Conservation (phyloP, 768 basidiomycete species). For the Lenzites betulinus region DNA sequence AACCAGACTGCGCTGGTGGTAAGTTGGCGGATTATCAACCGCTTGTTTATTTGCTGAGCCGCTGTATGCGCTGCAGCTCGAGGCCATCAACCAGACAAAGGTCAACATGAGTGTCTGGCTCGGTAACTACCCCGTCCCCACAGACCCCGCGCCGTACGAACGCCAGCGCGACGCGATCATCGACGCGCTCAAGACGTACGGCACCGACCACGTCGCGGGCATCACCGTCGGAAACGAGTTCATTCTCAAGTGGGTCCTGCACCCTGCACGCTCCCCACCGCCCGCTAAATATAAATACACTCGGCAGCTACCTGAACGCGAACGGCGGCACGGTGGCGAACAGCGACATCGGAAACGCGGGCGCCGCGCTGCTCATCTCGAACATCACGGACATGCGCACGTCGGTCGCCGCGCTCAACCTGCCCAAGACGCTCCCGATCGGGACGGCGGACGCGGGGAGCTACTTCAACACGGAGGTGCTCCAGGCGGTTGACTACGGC, state of each 20-base stretch:
- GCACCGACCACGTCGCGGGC: slow-evolving; percentile 72
- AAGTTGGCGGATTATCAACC: slow-evolving; percentile 27
- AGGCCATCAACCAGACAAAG: slow-evolving; percentile 89
- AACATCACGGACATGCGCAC: slow-evolving; percentile 68
- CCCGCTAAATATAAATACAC: background rate
- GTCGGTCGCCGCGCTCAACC: slow-evolving; percentile 54
- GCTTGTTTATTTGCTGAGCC: too few species aligned
- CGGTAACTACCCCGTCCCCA: slow-evolving; percentile 65
- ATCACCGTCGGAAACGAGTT: slow-evolving; percentile 93
- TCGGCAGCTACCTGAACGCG: slow-evolving; percentile 55
- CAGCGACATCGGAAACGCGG: slow-evolving; percentile 55
- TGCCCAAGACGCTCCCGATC: slow-evolving; percentile 64
- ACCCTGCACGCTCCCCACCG: background rate
- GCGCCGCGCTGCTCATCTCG: slow-evolving; percentile 61
- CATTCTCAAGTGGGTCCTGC: slow-evolving; percentile 65
- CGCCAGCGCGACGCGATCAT: slow-evolving; percentile 73
- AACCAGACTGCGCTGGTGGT: slow-evolving; percentile 79
- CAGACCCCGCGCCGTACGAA: slow-evolving; percentile 69
- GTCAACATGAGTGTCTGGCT: slow-evolving; percentile 82
- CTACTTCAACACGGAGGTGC: slow-evolving; percentile 74
- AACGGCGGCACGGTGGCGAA: slow-evolving; percentile 56
- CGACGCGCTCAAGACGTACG: slow-evolving; percentile 73
- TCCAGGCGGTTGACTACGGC: slow-evolving; percentile 67
- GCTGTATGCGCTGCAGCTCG: slow-evolving; percentile 47
- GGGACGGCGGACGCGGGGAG: slow-evolving; percentile 87